These are phyloP conservation scores for Fragaria vesca DNA, from an alignment of 306 rosid species.

Conservation along the genomic window DNA sequence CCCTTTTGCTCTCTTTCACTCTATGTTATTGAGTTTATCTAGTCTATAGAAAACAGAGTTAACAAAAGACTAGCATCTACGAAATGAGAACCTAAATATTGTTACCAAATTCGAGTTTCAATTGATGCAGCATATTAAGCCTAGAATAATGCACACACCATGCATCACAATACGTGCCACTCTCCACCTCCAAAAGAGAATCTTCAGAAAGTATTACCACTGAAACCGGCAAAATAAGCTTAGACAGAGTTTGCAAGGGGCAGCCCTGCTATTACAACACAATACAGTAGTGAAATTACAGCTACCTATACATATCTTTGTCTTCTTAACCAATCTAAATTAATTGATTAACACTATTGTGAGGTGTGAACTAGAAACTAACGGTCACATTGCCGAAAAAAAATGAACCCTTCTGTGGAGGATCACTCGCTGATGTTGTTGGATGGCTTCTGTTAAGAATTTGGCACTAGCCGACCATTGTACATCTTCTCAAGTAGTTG, in stretches of 20 bases:
- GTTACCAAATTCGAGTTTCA: no score
- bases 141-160: no score
- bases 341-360: neutral
- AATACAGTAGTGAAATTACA: neutral
- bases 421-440: neutral
- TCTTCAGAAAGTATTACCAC: neutral
- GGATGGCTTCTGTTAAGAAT: constrained; percentile 38
- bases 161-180: no score
- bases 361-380: neutral
- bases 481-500: constrained; percentile 89
- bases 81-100: no score
- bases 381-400: neutral
- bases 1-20: no score
- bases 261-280: neutral
- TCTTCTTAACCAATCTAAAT: neutral
- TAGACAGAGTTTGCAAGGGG: neutral
- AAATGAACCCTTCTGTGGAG: neutral
- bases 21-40: no score
- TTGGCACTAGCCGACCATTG: constrained; percentile 76
- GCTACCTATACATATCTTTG: constrained; percentile 3
- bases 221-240: neutral
- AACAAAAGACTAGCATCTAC: no score
- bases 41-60: no score
- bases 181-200: no score
- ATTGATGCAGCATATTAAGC: no score